A percentile compares a stretch with the other conserved stretches of the same genome.
Conservation (phyloP, 257 asterid genomes). For the Salvia miltiorrhiza region DNA sequence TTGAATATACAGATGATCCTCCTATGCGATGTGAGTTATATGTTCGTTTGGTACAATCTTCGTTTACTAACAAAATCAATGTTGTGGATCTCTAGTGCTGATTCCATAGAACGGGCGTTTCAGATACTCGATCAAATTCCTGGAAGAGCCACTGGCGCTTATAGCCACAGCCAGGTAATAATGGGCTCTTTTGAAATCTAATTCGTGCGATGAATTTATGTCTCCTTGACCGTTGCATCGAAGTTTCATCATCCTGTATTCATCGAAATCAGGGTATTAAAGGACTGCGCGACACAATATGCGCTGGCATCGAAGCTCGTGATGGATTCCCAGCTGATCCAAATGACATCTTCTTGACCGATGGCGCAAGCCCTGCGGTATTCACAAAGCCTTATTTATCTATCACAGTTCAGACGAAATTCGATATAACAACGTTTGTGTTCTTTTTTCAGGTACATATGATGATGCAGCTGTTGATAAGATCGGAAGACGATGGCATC, state of each 20-base stretch:
- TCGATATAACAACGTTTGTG: conserved; percentile 27
- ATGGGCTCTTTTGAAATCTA: conserved; percentile 4
- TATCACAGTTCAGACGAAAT: conserved; percentile 8
- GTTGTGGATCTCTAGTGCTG: conserved; percentile 56
- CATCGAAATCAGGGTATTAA: conserved; percentile 65
- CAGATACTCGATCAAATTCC: conserved; percentile 95
- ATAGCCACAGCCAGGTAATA: conserved; percentile 95
- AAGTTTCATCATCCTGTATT: not conserved
- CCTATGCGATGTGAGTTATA: no score
- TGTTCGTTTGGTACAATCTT: not conserved
- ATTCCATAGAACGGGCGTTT: conserved; percentile 86
- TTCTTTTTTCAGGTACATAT: conserved; percentile 78
- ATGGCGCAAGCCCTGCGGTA: conserved; percentile 99
- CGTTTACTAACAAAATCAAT: conserved; percentile 4
- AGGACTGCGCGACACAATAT: conserved; percentile 94
- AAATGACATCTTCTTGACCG: conserved; percentile 92
- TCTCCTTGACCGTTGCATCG: not conserved
- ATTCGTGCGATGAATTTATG: not conserved
- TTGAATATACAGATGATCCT: no score
- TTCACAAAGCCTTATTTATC: not conserved
- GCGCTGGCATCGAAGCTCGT: conserved; percentile 95
- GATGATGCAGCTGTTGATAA: conserved; percentile 96
- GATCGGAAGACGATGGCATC: conserved; percentile 84
- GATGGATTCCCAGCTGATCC: conserved; percentile 96
- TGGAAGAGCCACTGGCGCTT: conserved; percentile 99